phyloP scores from a whole-genome alignment of 2,329 filamentous ascomycete genomes.

The Aspergillus sp. region DNA sequence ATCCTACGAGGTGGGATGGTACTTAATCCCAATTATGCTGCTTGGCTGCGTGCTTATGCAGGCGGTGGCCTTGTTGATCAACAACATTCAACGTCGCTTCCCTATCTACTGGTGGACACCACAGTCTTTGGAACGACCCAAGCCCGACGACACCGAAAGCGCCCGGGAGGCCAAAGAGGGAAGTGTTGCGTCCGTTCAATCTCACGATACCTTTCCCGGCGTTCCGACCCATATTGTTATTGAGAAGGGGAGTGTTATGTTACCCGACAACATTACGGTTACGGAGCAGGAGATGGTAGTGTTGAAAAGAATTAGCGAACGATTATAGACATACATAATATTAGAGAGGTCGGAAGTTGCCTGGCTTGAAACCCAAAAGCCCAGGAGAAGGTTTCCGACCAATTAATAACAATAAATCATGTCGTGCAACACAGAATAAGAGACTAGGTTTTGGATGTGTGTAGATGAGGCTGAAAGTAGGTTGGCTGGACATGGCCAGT shows the following conservation, averaged over 20 bases:
- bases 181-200: constrained; percentile 5
- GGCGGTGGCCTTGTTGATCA: constrained; percentile 62
- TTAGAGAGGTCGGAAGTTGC: neutral
- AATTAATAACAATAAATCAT: neutral
- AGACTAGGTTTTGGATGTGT: neutral
- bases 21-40: constrained; percentile 63
- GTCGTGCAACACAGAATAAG: neutral
- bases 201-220: constrained; percentile 18
- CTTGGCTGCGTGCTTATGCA: constrained; percentile 65
- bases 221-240: constrained; percentile 33
- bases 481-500: neutral
- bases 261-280: constrained; percentile 39
- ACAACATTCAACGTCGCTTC: constrained; percentile 68
- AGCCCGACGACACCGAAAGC: constrained; percentile 23
- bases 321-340: constrained; percentile 28
- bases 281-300: constrained; percentile 35
- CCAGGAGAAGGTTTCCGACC: neutral
- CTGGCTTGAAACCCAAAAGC: no score
- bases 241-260: constrained; percentile 29
- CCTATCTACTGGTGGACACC: constrained; percentile 68
- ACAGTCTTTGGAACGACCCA: constrained; percentile 25
- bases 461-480: neutral
- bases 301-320: constrained; percentile 36
- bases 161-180: constrained; percentile 19
- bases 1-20: constrained; percentile 66